Conservation (phyloP, 2,329 filamentous ascomycete species). For the Myrmaecium sp. region DNA sequence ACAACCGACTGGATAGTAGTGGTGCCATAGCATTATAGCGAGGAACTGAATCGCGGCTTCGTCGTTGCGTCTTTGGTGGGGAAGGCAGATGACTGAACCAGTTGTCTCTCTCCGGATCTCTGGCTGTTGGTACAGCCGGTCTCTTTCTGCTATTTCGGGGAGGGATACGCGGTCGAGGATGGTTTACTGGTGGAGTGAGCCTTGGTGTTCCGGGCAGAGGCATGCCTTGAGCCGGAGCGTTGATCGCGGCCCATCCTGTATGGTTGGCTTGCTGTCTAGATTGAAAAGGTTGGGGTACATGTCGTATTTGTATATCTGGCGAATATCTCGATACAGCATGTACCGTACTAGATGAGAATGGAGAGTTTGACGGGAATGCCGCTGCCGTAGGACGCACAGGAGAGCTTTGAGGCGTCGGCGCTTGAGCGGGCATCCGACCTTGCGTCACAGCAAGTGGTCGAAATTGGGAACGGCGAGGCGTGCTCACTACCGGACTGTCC, state of each 20-base stretch:
- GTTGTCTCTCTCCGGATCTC: conserved; percentile 1
- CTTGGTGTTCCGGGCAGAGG: not conserved
- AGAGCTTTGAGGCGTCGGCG: conserved; percentile 5
- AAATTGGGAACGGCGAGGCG: not conserved
- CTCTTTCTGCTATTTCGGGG: not conserved
- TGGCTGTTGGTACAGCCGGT: conserved; percentile 1
- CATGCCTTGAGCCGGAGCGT: not conserved
- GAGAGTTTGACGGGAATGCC: conserved; percentile 2
- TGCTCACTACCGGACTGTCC: conserved; percentile 11
- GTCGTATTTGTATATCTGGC: too few relatives aligned
- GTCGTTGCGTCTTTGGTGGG: not conserved
- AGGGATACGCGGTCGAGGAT: not conserved
- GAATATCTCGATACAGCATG: not conserved
- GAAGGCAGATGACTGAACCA: conserved; percentile 1
- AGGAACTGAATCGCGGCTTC: too few relatives aligned
- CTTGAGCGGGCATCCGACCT: conserved; percentile 3
- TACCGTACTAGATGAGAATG: not conserved
- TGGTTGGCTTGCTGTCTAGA: too few relatives aligned
- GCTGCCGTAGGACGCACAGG: conserved; percentile 1
- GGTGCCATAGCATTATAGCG: too few relatives aligned
- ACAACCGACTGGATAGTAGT: conserved; percentile 1
- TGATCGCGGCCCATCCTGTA: conserved; percentile 1
- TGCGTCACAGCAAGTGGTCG: conserved; percentile 1
- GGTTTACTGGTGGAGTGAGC: too few relatives aligned
- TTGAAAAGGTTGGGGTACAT: too few relatives aligned